Conservation (phyloP, 2,329 filamentous ascomycete genomes). For the Nemania bipapillata region DNA sequence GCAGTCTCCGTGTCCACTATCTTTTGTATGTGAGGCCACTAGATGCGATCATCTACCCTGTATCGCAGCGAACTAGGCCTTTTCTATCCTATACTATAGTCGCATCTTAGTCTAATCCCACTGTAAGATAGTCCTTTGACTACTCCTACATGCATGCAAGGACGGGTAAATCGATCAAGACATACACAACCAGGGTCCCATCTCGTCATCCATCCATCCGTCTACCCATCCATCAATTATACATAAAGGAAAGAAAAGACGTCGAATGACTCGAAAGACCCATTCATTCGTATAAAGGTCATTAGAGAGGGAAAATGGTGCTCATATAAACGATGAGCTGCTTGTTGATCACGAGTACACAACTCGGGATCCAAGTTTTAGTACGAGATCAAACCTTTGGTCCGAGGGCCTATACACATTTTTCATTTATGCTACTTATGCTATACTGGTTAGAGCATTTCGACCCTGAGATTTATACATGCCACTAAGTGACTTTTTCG, state of each 20-base stretch:
- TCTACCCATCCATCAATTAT: not conserved
- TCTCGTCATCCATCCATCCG: not conserved
- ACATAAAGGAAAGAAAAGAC: not conserved
- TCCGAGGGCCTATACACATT: too few species aligned
- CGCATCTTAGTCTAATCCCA: constrained; percentile 1
- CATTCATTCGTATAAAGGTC: not conserved
- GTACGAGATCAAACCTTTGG: too few species aligned
- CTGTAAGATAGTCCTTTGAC: constrained; percentile 29
- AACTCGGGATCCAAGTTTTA: too few species aligned
- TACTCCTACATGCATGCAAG: constrained; percentile 31
- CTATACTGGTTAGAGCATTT: not conserved
- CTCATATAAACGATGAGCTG: not conserved
- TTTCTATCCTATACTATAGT: constrained; percentile 2
- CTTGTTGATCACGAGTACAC: not conserved
- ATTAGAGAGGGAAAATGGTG: not conserved
- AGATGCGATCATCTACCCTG: constrained; percentile 20
- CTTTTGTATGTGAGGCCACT: not conserved
- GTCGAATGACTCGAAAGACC: not conserved
- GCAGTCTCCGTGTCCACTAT: constrained; percentile 3
- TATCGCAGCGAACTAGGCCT: not conserved
- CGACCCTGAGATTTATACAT: constrained; percentile 17
- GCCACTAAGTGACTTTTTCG: constrained; percentile 1
- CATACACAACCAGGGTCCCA: not conserved
- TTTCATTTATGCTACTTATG: constrained; percentile 7
- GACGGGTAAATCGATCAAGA: constrained; percentile 17